Percentiles rank a stretch among this genome's conserved stretches.
phyloP scores from a whole-genome alignment of 106 monocot genomes.

The Hemerocallis citrina region DNA sequence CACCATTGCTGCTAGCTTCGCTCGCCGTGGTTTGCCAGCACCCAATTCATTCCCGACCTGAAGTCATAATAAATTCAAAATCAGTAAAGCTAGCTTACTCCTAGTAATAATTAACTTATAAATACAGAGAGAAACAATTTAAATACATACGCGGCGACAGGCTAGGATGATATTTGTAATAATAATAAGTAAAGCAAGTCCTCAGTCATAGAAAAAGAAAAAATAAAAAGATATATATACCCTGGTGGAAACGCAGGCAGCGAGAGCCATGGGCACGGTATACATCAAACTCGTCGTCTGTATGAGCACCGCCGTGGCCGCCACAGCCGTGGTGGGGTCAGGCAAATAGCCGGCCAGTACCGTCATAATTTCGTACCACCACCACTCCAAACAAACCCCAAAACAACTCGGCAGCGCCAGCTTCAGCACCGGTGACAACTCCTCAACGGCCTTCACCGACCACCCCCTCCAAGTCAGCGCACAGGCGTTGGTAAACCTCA shows the following conservation, averaged over 20 bases:
- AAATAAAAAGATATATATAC: constrained; percentile 22
- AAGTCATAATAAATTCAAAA: not conserved
- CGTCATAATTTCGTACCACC: constrained; percentile 98
- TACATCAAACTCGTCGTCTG: constrained; percentile 98
- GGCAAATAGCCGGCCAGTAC: constrained; percentile 88
- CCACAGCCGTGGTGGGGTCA: constrained; percentile 64
- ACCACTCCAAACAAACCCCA: constrained; percentile 93
- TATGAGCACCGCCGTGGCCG: constrained; percentile 73
- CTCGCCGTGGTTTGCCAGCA: constrained; percentile 51
- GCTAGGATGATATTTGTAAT: too few relatives aligned
- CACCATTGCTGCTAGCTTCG: constrained; percentile 57
- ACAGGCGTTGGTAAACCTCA: constrained; percentile 34
- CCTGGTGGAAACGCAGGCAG: constrained; percentile 82
- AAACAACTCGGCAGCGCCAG: constrained; percentile 77
- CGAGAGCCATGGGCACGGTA: constrained; percentile 82
- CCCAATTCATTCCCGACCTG: constrained; percentile 88
- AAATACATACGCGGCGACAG: not conserved
- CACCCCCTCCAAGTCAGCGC: constrained; percentile 59
- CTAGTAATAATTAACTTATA: not conserved
- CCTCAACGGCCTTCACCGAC: constrained; percentile 19
- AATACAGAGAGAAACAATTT: not conserved
- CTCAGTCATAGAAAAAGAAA: not conserved
- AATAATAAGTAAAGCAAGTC: too few relatives aligned
- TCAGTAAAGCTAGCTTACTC: too few relatives aligned
- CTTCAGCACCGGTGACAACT: constrained; percentile 35